Percentiles rank a stretch among this genome's conserved stretches.
These are phyloP conservation scores for Cymbopogon flexuosus DNA, from an alignment of 202 grass and related monocot species.

Conservation along the genomic window DNA sequence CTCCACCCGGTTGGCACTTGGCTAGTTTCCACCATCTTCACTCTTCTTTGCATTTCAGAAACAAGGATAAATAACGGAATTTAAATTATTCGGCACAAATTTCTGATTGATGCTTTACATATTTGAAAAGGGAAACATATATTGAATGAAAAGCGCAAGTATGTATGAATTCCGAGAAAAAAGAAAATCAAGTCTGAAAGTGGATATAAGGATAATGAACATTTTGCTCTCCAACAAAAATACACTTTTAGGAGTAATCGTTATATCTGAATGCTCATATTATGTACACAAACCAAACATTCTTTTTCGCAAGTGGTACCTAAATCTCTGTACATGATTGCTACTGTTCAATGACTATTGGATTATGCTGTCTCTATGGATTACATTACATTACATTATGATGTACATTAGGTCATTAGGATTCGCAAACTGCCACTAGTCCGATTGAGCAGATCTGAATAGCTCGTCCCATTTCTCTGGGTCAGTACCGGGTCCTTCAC, in stretches of 20 bases:
- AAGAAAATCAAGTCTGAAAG: too few relatives aligned
- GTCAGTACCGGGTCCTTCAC: conserved; percentile 69
- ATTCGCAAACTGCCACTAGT: conserved; percentile 19
- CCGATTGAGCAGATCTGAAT: conserved; percentile 52
- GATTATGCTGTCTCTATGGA: neutral
- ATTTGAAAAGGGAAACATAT: neutral
- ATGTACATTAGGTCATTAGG: neutral
- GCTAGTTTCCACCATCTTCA: neutral
- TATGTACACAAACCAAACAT: neutral
- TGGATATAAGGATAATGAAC: too few relatives aligned
- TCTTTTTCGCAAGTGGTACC: neutral
- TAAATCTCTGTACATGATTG: conserved; percentile 10
- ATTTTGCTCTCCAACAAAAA: too few relatives aligned
- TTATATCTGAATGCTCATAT: neutral
- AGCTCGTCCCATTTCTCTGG: conserved; percentile 71
- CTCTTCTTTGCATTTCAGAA: neutral
- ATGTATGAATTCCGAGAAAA: too few relatives aligned
- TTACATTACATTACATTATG: neutral
- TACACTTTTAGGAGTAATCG: too few relatives aligned
- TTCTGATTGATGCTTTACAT: neutral
- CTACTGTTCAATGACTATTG: neutral
- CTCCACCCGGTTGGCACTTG: neutral
- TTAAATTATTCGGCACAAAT: neutral
- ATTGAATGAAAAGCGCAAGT: too few relatives aligned
- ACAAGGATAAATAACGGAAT: neutral